Evolutionary conservation across 495 filamentous ascomycete genomes (phyloP), one percentile per base, ranked within the genome.

Genomic region (Amorphotheca resinae): DNA sequence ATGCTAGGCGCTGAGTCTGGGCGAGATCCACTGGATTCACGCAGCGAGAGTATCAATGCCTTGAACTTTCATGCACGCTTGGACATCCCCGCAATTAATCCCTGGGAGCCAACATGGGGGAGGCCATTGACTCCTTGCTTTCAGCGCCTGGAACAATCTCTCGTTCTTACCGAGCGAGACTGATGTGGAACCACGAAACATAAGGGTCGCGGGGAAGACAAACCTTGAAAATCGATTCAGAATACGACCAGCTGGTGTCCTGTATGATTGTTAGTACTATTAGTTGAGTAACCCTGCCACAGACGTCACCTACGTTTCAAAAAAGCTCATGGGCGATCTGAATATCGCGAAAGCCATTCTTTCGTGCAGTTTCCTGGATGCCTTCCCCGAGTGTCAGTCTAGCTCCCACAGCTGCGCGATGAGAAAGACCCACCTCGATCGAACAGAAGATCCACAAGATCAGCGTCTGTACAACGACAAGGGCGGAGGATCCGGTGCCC

Each of bases 391-490:
- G 34, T 25, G 34, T 17, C 25, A 49, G 73, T 80, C 57, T 42
- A 50, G 48, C 53, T 41, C 41, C 42, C 38, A 43, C 30, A n/a
- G 21, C 23, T 11, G 20, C 32, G 21, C 30, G 39, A 49, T 4
- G 33, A 22, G 5, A 31, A 12, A n/a, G 4, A 49, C 52, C 44
- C 31, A 52, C 52, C 73, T 96, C 88, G 48, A 99, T 95, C 2
- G 93, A 95, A 64, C 93, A 99, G 65, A 95, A 95, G 49, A 99
- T 95, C 89, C 89, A 96, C 15, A 99, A 67, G 45, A 99, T 88
- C 43, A 99, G 66, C 21, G 89, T 95, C 64, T 99, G 93, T 26
- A 91, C 53, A 32, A 95, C 85, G 15, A 89, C 87, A 49, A 99
- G 66, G 22, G 71, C 71, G 20, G 93, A 80, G 16, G 84, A 77